phyloP scores from a whole-genome alignment of 257 asterid species.

The Capsicum rhomboideum region DNA sequence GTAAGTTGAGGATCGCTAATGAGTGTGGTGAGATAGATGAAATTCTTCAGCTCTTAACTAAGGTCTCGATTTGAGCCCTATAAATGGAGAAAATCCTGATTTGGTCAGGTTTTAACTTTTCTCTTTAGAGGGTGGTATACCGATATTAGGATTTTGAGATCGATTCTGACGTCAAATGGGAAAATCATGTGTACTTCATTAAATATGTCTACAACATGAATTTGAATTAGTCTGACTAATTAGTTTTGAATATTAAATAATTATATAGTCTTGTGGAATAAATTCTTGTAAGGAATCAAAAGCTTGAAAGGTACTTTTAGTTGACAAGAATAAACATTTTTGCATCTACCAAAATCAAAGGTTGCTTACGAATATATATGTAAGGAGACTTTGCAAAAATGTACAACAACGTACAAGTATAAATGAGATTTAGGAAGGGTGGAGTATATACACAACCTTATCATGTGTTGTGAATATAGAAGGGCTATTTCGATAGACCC shows the following conservation, averaged over 20 bases:
- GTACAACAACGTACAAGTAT: neutral
- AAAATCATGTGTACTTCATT: neutral
- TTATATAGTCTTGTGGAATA: neutral
- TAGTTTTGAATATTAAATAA: neutral
- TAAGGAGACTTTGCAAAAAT: neutral
- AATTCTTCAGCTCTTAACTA: no score
- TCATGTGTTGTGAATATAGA: no score
- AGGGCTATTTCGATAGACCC: no score
- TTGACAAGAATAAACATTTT: neutral
- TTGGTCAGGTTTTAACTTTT: no score
- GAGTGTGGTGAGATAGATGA: neutral
- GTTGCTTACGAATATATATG: neutral
- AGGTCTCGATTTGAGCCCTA: neutral
- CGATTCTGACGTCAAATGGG: neutral
- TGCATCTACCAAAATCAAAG: neutral
- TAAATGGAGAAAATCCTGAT: neutral
- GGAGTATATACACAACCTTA: no score
- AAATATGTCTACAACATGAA: neutral
- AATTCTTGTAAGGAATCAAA: neutral
- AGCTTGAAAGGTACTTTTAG: neutral
- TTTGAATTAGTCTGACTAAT: neutral
- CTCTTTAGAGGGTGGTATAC: no score
- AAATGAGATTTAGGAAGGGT: no score
- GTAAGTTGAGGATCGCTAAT: neutral
- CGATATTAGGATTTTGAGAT: neutral